phyloP scores from a whole-genome alignment of 805 yeast species.

The Metschnikowia noctiluminum region DNA sequence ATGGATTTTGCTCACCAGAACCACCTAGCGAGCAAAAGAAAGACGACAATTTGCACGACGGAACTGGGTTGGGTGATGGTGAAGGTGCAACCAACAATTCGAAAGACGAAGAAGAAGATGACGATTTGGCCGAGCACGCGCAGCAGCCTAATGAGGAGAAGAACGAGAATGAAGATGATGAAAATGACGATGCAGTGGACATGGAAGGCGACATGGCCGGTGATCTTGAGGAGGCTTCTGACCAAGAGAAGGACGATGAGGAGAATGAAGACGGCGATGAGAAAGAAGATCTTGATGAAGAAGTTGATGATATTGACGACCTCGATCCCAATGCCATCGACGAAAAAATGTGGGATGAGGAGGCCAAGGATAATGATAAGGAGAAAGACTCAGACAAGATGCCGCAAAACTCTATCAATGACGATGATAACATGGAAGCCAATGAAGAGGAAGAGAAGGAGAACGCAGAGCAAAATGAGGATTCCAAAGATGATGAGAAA shows the following conservation, averaged over 20 bases:
- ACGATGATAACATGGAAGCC: conserved; percentile 49
- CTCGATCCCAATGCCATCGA: conserved; percentile 93
- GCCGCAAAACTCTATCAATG: conserved; percentile 53
- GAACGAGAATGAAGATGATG: conserved; percentile 52
- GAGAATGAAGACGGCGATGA: conserved; percentile 36
- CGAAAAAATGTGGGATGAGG: conserved; percentile 98
- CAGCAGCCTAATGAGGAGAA: conserved; percentile 73
- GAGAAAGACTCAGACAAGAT: conserved; percentile 78
- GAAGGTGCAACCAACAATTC: conserved; percentile 78
- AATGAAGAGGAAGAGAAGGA: conserved; percentile 44
- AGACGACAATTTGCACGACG: conserved; percentile 66
- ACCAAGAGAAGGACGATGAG: conserved; percentile 54
- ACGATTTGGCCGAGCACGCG: conserved; percentile 76
- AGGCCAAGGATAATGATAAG: conserved; percentile 68
- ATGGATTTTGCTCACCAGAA: conserved; percentile 93
- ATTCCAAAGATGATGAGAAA: conserved; percentile 26
- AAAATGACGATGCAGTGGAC: conserved; percentile 84
- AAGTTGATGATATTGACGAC: conserved; percentile 83
- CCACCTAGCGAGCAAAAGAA: conserved; percentile 64
- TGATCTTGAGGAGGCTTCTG: conserved; percentile 73
- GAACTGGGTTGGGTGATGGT: conserved; percentile 93
- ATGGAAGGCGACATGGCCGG: conserved; percentile 99
- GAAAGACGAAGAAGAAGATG: conserved; percentile 87
- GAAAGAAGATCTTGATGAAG: conserved; percentile 75
- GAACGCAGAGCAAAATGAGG: conserved; percentile 32